phyloP scores from a whole-genome alignment of 2,329 filamentous ascomycete genomes.

The Byssoonygena ceratinophila region DNA sequence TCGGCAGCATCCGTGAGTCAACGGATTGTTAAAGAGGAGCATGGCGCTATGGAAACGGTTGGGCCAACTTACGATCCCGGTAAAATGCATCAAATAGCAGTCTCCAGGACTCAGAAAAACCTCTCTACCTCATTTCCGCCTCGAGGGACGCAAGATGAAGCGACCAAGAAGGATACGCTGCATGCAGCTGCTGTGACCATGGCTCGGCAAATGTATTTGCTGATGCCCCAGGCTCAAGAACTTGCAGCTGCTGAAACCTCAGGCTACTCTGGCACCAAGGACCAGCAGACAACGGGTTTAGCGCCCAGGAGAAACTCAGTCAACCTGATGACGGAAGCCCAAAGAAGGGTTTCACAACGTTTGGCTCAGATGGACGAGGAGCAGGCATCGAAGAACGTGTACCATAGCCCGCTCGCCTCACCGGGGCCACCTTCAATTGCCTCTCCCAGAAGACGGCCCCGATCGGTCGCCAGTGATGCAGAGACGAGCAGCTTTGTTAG shows the following conservation, averaged over 20 bases:
- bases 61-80: conserved; percentile 41
- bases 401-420: not conserved
- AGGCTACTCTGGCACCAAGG: conserved; percentile 13
- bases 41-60: conserved; percentile 37
- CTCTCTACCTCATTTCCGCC: conserved; percentile 69
- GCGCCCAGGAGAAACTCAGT: conserved; percentile 19
- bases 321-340: conserved; percentile 42
- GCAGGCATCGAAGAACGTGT: conserved; percentile 25
- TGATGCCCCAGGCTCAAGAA: conserved; percentile 49
- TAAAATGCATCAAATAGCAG: conserved; percentile 49
- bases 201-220: conserved; percentile 68
- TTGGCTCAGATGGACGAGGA: conserved; percentile 64
- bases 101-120: conserved; percentile 55
- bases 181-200: conserved; percentile 72
- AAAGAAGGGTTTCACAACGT: conserved; percentile 47
- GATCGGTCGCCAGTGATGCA: conserved; percentile 33
- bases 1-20: conserved; percentile 62
- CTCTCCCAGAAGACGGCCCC: not conserved
- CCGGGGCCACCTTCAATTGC: conserved; percentile 1
- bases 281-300: conserved; percentile 13
- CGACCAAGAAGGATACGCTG: conserved; percentile 56
- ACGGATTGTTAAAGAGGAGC: conserved; percentile 29
- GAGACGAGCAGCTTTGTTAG: conserved; percentile 40
- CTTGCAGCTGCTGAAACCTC: conserved; percentile 38
- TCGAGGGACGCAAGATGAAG: conserved; percentile 58